Evolutionary conservation across 2,329 filamentous ascomycete species (phyloP).

Genomic region (Boeremia exigua): DNA sequence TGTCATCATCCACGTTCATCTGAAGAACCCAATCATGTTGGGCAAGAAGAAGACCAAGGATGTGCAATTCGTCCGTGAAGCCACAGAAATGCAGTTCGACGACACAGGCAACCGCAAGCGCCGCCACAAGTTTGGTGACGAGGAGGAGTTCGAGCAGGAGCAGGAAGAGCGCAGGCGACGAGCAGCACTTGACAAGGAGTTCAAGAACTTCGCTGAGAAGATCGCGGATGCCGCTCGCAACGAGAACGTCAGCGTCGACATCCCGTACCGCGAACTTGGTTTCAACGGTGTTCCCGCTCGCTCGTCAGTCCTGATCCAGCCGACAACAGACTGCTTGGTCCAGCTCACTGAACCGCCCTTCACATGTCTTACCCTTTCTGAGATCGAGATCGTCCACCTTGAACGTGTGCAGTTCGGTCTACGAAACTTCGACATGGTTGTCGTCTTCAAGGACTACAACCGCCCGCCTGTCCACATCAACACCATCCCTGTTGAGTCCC

Average conservation of each 20-base stretch:
- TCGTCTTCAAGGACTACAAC: conserved; percentile 97
- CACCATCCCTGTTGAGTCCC: conserved; percentile 93
- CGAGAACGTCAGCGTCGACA: conserved; percentile 90
- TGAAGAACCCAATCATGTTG: conserved; percentile 97
- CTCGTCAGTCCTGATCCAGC: conserved; percentile 93
- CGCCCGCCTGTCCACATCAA: conserved; percentile 93
- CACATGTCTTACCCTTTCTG: conserved; percentile 91
- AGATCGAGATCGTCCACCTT: conserved; percentile 94
- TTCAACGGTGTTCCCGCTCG: conserved; percentile 97
- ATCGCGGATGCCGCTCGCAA: conserved; percentile 94
- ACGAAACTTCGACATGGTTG: conserved; percentile 98
- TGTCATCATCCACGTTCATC: conserved; percentile 96
- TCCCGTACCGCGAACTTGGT: conserved; percentile 93
- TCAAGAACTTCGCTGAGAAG: conserved; percentile 96
- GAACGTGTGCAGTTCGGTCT: conserved; percentile 95
- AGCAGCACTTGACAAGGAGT: conserved; percentile 91
- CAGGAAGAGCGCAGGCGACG: conserved; percentile 93
- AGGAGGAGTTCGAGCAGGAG: conserved; percentile 98
- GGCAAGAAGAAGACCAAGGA: conserved; percentile 99
- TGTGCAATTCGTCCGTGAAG: conserved; percentile 96
- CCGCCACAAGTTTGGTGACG: conserved; percentile 96
- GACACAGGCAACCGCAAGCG: conserved; percentile 98
- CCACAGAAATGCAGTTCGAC: conserved; percentile 97
- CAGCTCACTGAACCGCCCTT: conserved; percentile 97
- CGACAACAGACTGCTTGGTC: conserved; percentile 94